A percentile compares a stretch with the other conserved stretches of the same genome.
These are phyloP conservation scores for Hanseniaspora pseudoguilliermondii DNA, from an alignment of 805 yeast species.

Conservation along the genomic window DNA sequence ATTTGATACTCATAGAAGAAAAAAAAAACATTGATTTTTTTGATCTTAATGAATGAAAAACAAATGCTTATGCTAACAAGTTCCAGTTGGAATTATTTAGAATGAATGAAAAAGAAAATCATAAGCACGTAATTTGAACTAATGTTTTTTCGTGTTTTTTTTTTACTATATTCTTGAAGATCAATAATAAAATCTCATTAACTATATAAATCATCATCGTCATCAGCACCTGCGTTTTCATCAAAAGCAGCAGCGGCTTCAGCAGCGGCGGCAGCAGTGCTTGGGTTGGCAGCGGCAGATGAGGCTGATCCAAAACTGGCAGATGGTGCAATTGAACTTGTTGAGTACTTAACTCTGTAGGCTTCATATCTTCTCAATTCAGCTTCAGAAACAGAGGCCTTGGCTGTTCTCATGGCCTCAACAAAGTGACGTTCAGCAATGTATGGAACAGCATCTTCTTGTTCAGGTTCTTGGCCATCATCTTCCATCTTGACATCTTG, in stretches of 20 bases:
- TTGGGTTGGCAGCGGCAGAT: constrained; percentile 44
- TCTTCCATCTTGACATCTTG: constrained; percentile 43
- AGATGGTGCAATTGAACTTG: constrained; percentile 65
- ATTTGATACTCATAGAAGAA: neutral
- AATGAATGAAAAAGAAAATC: no score
- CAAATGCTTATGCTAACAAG: no score
- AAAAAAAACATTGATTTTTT: neutral
- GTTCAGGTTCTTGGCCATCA: constrained; percentile 39
- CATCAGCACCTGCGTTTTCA: constrained; percentile 31
- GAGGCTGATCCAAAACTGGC: constrained; percentile 39
- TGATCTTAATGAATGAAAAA: no score
- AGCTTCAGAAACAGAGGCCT: constrained; percentile 91
- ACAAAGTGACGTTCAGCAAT: constrained; percentile 90
- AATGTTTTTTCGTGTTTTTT: neutral
- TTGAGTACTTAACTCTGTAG: constrained; percentile 80
- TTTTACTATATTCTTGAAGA: neutral
- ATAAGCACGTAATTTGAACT: no score
- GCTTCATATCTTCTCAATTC: constrained; percentile 98
- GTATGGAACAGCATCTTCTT: constrained; percentile 89
- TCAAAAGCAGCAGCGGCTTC: constrained; percentile 31
- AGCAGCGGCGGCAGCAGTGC: constrained; percentile 26
- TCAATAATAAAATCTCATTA: constrained; percentile 12
- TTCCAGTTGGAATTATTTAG: no score
- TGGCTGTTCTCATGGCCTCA: constrained; percentile 99
- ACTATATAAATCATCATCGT: constrained; percentile 57